Evolutionary conservation across 257 asterid species (phyloP).

Genomic region (Anisodus tanguticus): DNA sequence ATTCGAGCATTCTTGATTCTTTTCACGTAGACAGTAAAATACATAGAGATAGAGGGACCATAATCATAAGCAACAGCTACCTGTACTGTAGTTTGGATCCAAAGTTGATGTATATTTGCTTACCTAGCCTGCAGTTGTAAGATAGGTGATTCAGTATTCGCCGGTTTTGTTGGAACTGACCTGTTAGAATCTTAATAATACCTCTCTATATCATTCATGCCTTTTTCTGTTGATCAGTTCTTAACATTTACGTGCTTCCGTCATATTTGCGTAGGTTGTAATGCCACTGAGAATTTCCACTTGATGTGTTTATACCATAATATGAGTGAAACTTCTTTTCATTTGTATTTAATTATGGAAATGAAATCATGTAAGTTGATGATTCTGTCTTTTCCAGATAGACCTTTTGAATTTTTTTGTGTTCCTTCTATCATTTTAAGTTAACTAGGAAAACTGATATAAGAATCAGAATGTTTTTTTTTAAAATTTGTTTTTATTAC

Average conservation of each 20-base stretch:
- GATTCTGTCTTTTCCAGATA: neutral
- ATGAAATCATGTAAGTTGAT: neutral
- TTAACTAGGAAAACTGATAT: too few species aligned
- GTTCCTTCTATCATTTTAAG: neutral
- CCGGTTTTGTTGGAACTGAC: slow-evolving; percentile 13
- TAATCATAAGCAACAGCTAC: neutral
- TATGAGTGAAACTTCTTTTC: neutral
- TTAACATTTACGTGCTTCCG: neutral
- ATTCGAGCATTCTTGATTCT: slow-evolving; percentile 7
- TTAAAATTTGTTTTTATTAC: too few species aligned
- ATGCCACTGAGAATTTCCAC: neutral
- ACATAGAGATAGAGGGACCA: slow-evolving; percentile 26
- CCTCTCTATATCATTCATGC: neutral
- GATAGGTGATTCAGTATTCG: neutral
- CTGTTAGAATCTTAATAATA: slow-evolving; percentile 9
- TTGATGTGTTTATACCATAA: neutral
- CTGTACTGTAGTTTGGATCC: slow-evolving; percentile 26
- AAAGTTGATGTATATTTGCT: slow-evolving; percentile 23
- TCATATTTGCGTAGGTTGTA: neutral
- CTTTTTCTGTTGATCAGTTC: neutral
- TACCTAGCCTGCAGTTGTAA: slow-evolving; percentile 22
- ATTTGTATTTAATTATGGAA: neutral
- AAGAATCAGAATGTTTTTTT: neutral
- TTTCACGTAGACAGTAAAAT: neutral
- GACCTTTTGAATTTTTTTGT: neutral